Evolutionary conservation across 345 rosid species (phyloP).

Genomic region (Aquilaria malaccensis): DNA sequence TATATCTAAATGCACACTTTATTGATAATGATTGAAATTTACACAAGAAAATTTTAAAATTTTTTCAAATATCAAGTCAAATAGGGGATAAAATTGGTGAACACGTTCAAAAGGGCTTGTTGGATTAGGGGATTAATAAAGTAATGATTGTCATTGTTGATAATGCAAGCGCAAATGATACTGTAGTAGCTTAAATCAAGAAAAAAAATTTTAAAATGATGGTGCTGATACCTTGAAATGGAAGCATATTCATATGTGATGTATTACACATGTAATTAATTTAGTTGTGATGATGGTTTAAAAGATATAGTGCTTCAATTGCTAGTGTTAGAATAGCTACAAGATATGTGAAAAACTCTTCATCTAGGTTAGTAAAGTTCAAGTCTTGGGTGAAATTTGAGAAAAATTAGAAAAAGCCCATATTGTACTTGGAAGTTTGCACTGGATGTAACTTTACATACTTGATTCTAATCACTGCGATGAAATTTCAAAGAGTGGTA

Average conservation of each 20-base stretch:
- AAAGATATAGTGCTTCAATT: not conserved
- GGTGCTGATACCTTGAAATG: not conserved
- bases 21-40: not conserved
- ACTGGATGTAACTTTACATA: not conserved
- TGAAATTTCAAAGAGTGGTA: not conserved
- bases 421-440: too few species aligned
- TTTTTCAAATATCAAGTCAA: not conserved
- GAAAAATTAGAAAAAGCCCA: not conserved
- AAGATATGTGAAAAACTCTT: constrained; percentile 8
- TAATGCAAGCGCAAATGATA: not conserved
- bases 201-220: too few species aligned
- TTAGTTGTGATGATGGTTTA: not conserved
- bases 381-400: not conserved
- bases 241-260: not conserved
- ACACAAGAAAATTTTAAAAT: not conserved
- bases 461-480: not conserved
- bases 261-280: not conserved
- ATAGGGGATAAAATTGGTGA: not conserved
- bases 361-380: not conserved
- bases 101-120: not conserved
- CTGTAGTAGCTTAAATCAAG: not conserved
- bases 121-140: not conserved
- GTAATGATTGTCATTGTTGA: not conserved
- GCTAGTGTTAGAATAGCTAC: not conserved
- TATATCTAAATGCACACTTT: not conserved